Conservation (phyloP, 495 filamentous ascomycete species). For the Trichoderma reesei region DNA sequence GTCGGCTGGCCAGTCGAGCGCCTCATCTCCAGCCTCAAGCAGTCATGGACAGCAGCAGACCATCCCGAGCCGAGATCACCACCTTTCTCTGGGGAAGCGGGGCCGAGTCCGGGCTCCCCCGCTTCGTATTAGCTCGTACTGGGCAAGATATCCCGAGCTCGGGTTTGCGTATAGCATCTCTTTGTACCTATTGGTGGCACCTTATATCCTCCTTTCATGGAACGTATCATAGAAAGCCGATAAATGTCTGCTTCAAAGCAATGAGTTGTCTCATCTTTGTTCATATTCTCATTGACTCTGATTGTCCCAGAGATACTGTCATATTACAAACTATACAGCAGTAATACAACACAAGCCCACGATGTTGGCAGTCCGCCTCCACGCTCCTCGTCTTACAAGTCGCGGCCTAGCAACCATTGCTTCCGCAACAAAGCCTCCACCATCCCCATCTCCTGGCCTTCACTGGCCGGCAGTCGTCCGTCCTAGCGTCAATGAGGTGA, state of each 20-base stretch:
- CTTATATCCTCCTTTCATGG: background rate
- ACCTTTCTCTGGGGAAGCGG: constrained; percentile 2
- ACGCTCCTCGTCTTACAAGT: background rate
- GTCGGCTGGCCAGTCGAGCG: constrained; percentile 24
- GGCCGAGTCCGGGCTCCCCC: background rate
- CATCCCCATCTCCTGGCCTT: background rate
- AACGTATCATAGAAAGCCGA: background rate
- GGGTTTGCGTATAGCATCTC: constrained; percentile 10
- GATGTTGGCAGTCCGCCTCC: background rate
- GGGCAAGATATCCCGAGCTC: constrained; percentile 11
- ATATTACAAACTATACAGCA: background rate
- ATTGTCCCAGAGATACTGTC: background rate
- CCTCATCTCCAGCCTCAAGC: constrained; percentile 14
- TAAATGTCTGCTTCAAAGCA: background rate
- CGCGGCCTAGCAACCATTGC: background rate
- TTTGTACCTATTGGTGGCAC: background rate
- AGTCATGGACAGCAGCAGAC: constrained; percentile 12
- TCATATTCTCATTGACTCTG: background rate
- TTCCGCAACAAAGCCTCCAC: background rate
- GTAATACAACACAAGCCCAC: background rate
- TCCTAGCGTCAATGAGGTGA: constrained; percentile 16
- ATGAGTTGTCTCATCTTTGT: background rate
- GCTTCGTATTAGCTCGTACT: background rate
- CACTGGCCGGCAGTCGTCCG: constrained; percentile 12
- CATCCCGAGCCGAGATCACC: background rate